Evolutionary conservation across 768 basidiomycete genomes (phyloP).

Genomic region (Hysterangium stoloniferum): DNA sequence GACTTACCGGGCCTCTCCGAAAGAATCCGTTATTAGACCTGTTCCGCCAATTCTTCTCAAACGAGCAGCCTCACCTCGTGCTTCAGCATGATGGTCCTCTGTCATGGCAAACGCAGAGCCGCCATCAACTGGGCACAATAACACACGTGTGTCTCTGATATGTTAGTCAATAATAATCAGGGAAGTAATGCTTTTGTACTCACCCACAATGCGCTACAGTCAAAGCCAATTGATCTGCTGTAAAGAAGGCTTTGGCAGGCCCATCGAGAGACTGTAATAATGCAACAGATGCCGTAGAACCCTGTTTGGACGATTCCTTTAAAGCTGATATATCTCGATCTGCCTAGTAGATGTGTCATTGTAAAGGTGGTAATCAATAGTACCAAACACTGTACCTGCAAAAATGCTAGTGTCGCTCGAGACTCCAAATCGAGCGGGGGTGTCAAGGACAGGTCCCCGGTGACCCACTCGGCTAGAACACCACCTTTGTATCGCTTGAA

Average conservation of each 20-base stretch:
- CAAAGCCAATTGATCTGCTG: slow-evolving; percentile 62
- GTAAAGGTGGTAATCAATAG: background rate
- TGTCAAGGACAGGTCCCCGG: slow-evolving; percentile 21
- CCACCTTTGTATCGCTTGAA: slow-evolving; percentile 87
- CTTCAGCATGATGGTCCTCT: slow-evolving; percentile 93
- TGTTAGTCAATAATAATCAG: background rate
- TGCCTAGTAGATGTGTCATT: slow-evolving; percentile 37
- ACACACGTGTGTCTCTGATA: slow-evolving; percentile 77
- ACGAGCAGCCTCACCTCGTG: slow-evolving; percentile 75
- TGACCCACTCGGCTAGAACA: slow-evolving; percentile 59
- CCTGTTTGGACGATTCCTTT: slow-evolving; percentile 63
- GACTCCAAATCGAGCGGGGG: slow-evolving; percentile 70
- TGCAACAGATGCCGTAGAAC: slow-evolving; percentile 87
- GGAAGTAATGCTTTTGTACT: slow-evolving; percentile 16
- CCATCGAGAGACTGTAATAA: slow-evolving; percentile 86
- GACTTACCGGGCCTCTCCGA: slow-evolving; percentile 78
- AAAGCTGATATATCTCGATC: slow-evolving; percentile 69
- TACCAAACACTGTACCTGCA: slow-evolving; percentile 50
- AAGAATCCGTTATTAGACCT: slow-evolving; percentile 86
- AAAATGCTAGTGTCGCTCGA: slow-evolving; percentile 79
- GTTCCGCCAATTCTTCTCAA: slow-evolving; percentile 87
- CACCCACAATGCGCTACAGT: slow-evolving; percentile 94
- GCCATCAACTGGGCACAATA: slow-evolving; percentile 67
- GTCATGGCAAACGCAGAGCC: slow-evolving; percentile 83
- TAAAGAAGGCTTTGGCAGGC: slow-evolving; percentile 77